Base-by-base conservation (phyloP, 768 basidiomycete genomes). In the Dioszegia aurantiaca region DNA sequence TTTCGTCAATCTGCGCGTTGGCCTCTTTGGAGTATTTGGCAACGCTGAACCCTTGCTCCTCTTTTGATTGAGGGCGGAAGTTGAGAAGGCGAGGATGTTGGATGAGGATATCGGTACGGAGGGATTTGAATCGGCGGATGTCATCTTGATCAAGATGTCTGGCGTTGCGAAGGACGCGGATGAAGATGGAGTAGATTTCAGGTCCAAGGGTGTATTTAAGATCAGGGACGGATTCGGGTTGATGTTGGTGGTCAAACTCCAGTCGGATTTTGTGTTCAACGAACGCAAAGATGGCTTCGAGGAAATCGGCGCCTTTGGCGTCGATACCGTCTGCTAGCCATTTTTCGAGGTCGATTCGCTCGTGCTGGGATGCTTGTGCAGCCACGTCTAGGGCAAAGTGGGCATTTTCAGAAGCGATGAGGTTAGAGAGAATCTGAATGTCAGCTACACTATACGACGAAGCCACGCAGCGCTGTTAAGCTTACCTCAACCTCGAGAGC, bases 81-180 rank as follows among this genome's bases (percentile, higher is more conserved):
- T 86, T 92, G 89, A 99, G 93, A 47, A 99, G 84, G 54, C 93
- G 87, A 43, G 95, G 95, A 69, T 98, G 89, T 46, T 97, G 86
- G 73, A 97, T 93, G 28, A 98, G 80, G 74, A 93, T 94, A 27
- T 86, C 83, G 67, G 91, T 94, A 56, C 94, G 87, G 63, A 97
- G 85, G 82, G 94, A 89, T 61, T 89, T 83, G 76, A 90, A 91
- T 61, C 87, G 87, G 63, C 87, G 86, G 53, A 90, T 83, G 68
- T 95, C 91, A 55, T 83, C 84, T 51, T 87, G 82, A 17, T 83
- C 81, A 81, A 95, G 85, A 65, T 85, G 81, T 56, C 81, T 81
- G 56, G 89, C 84, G 65, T 89, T 90, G 58, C 94, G 86, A 27
- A 98, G 82, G 30, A 89, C 85, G 11, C 92, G 86, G 47, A 99